Evolutionary conservation across 2,329 filamentous ascomycete species (phyloP).

Genomic region (Podosphaera leucotricha): DNA sequence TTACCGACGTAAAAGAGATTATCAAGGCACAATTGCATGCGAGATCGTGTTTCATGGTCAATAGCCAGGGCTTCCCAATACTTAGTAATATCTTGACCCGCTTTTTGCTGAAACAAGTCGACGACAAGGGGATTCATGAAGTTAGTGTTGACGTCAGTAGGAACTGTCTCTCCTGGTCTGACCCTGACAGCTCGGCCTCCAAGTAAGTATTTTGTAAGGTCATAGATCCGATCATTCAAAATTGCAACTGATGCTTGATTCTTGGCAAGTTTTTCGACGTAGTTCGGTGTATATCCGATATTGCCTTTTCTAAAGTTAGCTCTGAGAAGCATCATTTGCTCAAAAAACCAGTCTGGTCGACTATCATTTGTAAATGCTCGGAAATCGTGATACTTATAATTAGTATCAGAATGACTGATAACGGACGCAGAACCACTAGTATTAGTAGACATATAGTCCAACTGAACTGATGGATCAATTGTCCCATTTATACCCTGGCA

Average conservation of each 20-base stretch:
- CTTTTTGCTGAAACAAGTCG: constrained; percentile 48
- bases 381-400: constrained; percentile 81
- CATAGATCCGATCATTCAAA: constrained; percentile 61
- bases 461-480: constrained; percentile 46
- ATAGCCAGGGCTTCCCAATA: constrained; percentile 54
- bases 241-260: constrained; percentile 50
- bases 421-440: constrained; percentile 40
- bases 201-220: constrained; percentile 60
- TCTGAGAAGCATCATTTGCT: constrained; percentile 62
- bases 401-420: constrained; percentile 43
- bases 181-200: constrained; percentile 47
- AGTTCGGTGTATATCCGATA: constrained; percentile 59
- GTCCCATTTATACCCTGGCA: constrained; percentile 52
- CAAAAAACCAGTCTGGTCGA: constrained; percentile 75
- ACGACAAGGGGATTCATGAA: constrained; percentile 66
- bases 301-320: constrained; percentile 65
- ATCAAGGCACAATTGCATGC: constrained; percentile 68
- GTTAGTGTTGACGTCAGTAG: constrained; percentile 31
- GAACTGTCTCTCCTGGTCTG: constrained; percentile 25
- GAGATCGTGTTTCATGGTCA: constrained; percentile 27
- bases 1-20: constrained; percentile 90
- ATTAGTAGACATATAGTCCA: constrained; percentile 66
- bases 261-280: constrained; percentile 44
- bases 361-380: constrained; percentile 59
- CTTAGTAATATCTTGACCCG: constrained; percentile 63